These are phyloP conservation scores for Sporisorium reilianum DNA, from an alignment of 1,284 basidiomycete species.

Conservation along the genomic window DNA sequence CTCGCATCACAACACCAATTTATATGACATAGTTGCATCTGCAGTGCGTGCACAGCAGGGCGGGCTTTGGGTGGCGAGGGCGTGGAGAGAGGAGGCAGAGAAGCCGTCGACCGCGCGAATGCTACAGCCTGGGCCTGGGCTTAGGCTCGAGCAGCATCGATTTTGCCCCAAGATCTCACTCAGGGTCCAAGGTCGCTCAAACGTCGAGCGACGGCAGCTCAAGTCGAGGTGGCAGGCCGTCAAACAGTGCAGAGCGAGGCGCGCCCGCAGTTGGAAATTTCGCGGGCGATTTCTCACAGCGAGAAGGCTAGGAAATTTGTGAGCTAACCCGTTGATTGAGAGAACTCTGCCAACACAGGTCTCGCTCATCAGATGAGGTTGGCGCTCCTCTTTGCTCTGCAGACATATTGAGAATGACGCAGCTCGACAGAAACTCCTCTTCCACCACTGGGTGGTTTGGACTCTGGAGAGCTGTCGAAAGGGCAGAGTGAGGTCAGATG, in stretches of 20 bases:
- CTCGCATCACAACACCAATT: background rate
- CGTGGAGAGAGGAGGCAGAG: no score
- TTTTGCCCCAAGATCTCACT: no score
- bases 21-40: background rate
- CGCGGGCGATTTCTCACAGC: background rate
- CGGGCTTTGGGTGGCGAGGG: no score
- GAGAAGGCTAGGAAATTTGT: background rate
- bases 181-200: constrained; percentile 9
- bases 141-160: no score
- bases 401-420: background rate
- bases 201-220: no score
- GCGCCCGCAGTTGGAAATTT: background rate
- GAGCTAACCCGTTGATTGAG: constrained; percentile 2
- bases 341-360: no score
- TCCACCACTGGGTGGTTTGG: background rate
- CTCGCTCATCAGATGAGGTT: background rate
- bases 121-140: no score
- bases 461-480: background rate
- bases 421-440: background rate
- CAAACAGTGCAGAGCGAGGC: constrained; percentile 20
- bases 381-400: background rate
- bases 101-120: no score
- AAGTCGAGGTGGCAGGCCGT: constrained; percentile 4
- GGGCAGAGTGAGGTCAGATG: background rate
- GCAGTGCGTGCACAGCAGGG: background rate